Evolutionary conservation across 2,329 filamentous ascomycete genomes (phyloP).

Genomic region (Immersiporthe knoxdaviesiana): DNA sequence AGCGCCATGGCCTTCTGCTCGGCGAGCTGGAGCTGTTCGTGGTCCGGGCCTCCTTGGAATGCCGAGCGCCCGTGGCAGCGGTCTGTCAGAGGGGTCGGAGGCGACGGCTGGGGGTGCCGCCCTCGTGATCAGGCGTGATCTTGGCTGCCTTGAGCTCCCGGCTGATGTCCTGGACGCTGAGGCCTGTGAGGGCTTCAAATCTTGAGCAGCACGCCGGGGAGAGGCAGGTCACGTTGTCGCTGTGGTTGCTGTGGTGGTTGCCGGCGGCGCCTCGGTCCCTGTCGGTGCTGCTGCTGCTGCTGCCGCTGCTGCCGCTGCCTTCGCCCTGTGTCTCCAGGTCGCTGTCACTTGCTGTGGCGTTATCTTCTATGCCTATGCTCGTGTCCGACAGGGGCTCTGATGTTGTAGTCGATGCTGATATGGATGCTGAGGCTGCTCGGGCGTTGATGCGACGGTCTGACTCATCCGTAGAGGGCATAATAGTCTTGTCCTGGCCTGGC

Average conservation of each 20-base stretch:
- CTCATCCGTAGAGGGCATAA: conserved; percentile 27
- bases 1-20: conserved; percentile 43
- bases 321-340: neutral
- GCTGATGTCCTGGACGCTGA: conserved; percentile 26
- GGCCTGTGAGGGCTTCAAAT: conserved; percentile 27
- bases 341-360: conserved; percentile 13
- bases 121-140: neutral
- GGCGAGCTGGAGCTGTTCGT: conserved; percentile 28
- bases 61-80: conserved; percentile 27
- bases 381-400: neutral
- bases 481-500: conserved; percentile 13
- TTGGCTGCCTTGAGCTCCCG: conserved; percentile 18
- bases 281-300: neutral
- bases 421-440: neutral
- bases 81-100: conserved; percentile 10
- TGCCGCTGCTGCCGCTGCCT: no score
- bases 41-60: conserved; percentile 27
- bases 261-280: neutral
- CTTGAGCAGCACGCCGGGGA: conserved; percentile 27
- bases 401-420: neutral
- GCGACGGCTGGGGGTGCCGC: neutral
- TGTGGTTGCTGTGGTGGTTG: neutral
- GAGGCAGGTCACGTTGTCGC: conserved; percentile 23
- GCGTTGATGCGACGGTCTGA: conserved; percentile 18
- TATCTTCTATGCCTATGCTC: conserved; percentile 25